Evolutionary conservation across 2,329 filamentous ascomycete species (phyloP), one percentile per base, ranked within the genome.

Genomic region (Phaeosphaeriaceae sp.): DNA sequence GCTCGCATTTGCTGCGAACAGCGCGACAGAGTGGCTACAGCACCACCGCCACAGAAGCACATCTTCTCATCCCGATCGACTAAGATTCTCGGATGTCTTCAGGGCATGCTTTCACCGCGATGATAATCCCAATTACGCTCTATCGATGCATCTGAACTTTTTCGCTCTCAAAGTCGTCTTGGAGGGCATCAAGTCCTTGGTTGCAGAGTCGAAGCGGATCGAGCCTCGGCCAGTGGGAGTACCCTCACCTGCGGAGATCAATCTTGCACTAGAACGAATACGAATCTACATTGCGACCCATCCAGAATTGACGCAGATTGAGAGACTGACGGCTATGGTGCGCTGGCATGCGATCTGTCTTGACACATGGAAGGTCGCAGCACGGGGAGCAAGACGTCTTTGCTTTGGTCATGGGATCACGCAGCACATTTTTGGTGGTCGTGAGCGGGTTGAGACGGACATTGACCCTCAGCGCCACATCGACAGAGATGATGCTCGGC

Each of bases 261-360:
- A 48, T 24, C 27, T 27, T n/a, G 45, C 27, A 7, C 21, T 48
- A 7, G 45, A 48, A n/a, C 21, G 45, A 10, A 48, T 48, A 25
- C 21, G 45, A n/a, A 6, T n/a, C 10, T 48, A 48, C n/a, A 48
- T 48, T 17, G 22, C 24, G 19, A 48, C 17, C 15, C 24, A 48
- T 48, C 22, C 45, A 11, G 27, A 27, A 19, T 19, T 48, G 1
- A 48, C 45, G 6, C 22, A n/a, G 4, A 19, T 48, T 15, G 45
- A 48, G 22, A 24, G 22, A 48, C 17, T 24, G 13, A 31, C 45
- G 7, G 45, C 45, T 3, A 48, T 48, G 45, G 22, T 48, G 7
- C 45, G 45, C 27, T 48, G 45, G 45, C 45, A 48, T 31, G 45
- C 45, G 15, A 48, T 48, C 17, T 48, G 45, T n/a, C 19, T 48